Conservation (phyloP, 2,329 filamentous ascomycete genomes). For the Zymoseptoria pseudotritici region DNA sequence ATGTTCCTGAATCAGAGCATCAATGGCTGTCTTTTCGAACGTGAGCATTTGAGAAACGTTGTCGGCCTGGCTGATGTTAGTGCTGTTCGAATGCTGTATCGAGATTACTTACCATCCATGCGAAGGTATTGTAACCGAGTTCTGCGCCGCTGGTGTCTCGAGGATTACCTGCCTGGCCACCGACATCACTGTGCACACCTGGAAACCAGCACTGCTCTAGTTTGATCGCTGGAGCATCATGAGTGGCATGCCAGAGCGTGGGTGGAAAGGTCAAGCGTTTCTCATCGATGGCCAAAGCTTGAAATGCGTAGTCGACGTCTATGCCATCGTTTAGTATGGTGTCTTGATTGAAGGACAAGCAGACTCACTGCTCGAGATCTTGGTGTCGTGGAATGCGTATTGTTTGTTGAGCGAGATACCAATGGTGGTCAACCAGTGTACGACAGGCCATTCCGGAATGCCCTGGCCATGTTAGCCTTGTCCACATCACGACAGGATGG, state of each 20-base stretch:
- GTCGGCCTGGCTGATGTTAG: conserved; percentile 4
- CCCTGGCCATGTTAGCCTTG: conserved; percentile 1
- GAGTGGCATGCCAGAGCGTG: conserved; percentile 31
- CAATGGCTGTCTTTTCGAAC: conserved; percentile 9
- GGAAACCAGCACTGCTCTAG: conserved; percentile 39
- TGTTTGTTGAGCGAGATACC: conserved; percentile 13
- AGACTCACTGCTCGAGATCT: conserved; percentile 22
- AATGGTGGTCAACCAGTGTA: conserved; percentile 25
- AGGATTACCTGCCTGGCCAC: conserved; percentile 22
- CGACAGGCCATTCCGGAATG: conserved; percentile 9
- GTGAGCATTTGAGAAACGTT: conserved; percentile 9
- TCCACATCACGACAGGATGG: too few species aligned
- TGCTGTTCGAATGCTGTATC: background rate
- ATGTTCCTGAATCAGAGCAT: conserved; percentile 6
- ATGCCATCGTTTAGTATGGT: background rate
- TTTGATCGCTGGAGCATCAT: conserved; percentile 28
- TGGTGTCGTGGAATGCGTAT: conserved; percentile 39
- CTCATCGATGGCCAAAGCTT: conserved; percentile 34
- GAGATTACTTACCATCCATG: conserved; percentile 9
- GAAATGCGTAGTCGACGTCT: conserved; percentile 31
- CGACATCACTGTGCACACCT: conserved; percentile 34
- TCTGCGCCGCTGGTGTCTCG: conserved; percentile 3
- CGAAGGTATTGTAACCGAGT: conserved; percentile 10
- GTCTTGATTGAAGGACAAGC: background rate
- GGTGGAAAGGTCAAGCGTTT: conserved; percentile 27